phyloP scores from a whole-genome alignment of 495 filamentous ascomycete species.

The Chaetomium tenue region DNA sequence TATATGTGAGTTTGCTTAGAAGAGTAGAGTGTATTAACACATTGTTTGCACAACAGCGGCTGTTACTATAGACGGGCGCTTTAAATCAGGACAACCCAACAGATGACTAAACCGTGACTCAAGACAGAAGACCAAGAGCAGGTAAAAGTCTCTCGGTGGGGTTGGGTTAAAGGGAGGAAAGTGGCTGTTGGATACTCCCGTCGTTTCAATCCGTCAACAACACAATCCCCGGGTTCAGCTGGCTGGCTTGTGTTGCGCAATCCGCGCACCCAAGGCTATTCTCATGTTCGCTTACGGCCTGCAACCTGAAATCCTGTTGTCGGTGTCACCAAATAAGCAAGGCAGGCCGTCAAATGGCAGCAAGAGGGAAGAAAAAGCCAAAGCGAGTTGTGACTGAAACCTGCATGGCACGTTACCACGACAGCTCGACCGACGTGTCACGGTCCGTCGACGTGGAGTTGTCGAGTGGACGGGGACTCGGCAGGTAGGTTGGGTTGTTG shows the following conservation, averaged over 20 bases:
- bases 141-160: no score
- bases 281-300: no score
- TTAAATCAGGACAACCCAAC: not conserved
- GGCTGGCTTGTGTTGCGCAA: no score
- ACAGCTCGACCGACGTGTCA: not conserved
- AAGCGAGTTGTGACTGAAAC: not conserved
- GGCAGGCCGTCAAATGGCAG: not conserved
- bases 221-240: no score
- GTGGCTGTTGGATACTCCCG: no score
- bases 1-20: not conserved
- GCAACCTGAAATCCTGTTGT: no score
- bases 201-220: no score
- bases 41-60: not conserved
- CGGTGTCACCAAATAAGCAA: not conserved
- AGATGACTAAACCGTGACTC: not conserved
- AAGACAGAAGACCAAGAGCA: no score
- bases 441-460: not conserved
- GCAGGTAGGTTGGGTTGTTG: not conserved
- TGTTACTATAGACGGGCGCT: not conserved
- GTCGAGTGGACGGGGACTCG: not conserved
- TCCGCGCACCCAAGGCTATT: no score
- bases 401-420: slow-evolving; percentile 32
- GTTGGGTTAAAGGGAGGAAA: no score
- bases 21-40: not conserved
- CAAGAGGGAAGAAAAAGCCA: not conserved